phyloP scores from a whole-genome alignment of 345 rosid genomes.

The Eucalyptus tenuipes region DNA sequence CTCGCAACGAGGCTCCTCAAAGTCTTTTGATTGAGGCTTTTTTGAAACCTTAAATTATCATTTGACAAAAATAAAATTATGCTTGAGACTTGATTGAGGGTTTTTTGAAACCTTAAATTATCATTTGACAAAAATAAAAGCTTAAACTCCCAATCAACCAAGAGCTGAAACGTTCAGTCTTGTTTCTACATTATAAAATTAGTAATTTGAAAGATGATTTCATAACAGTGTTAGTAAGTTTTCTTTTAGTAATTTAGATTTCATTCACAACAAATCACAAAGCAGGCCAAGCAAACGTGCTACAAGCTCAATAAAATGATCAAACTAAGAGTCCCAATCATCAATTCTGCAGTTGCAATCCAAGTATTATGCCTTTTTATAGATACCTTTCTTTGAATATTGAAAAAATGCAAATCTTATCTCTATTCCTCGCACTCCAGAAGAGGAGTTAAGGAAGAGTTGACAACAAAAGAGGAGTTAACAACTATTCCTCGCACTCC shows the following conservation, averaged over 20 bases:
- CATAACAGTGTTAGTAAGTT: background rate
- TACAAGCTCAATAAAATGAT: background rate
- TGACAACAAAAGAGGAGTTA: too few relatives aligned
- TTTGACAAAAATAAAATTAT: too few relatives aligned
- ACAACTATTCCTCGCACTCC: too few relatives aligned
- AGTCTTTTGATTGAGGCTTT: too few relatives aligned
- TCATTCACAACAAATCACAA: background rate
- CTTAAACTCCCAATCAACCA: background rate
- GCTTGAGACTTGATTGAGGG: background rate
- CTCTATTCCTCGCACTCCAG: background rate
- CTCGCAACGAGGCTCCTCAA: background rate
- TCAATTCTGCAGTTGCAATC: background rate
- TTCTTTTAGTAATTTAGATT: background rate
- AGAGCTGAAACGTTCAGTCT: fast-evolving
- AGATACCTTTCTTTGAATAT: background rate
- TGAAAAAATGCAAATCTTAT: background rate
- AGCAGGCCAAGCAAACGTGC: background rate
- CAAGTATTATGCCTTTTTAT: background rate
- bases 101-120: background rate
- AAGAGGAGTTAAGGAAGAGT: too few relatives aligned
- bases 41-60: too few relatives aligned
- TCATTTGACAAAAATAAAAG: too few relatives aligned
- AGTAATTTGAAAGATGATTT: background rate
- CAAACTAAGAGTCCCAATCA: background rate
- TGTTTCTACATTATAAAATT: background rate